Evolutionary conservation across 768 basidiomycete species (phyloP).

Genomic region (Rhizopogon rudus): DNA sequence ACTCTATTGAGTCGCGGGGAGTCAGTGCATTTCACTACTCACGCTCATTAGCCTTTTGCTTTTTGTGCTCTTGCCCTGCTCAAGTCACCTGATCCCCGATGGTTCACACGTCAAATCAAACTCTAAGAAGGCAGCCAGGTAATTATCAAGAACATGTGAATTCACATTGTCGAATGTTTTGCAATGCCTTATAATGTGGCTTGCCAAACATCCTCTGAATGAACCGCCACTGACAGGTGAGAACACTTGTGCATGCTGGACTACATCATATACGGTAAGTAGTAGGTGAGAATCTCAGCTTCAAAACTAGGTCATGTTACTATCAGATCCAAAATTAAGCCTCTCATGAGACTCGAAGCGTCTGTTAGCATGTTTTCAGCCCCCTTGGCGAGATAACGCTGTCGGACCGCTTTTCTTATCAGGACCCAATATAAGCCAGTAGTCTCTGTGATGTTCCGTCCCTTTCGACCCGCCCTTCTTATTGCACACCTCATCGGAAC

Average conservation of each 20-base stretch:
- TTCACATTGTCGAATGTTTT: neutral
- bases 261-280: no score
- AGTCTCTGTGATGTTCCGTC: neutral
- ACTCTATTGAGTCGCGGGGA: neutral
- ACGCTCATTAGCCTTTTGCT: neutral
- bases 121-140: no score
- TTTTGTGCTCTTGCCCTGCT: neutral
- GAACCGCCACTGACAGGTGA: neutral
- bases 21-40: neutral
- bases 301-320: neutral
- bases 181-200: neutral
- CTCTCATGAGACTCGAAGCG: neutral
- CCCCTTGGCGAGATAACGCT: neutral
- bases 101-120: neutral
- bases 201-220: neutral
- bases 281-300: neutral
- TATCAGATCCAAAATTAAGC: neutral
- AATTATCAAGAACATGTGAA: neutral
- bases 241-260: neutral
- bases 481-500: neutral
- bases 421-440: neutral
- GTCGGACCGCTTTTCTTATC: slow-evolving; percentile 4
- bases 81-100: neutral
- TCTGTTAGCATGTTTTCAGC: neutral
- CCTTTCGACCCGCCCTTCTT: neutral